These are phyloP conservation scores for Quambalaria eucalypti DNA, from an alignment of 1,284 basidiomycete species.

Conservation along the genomic window DNA sequence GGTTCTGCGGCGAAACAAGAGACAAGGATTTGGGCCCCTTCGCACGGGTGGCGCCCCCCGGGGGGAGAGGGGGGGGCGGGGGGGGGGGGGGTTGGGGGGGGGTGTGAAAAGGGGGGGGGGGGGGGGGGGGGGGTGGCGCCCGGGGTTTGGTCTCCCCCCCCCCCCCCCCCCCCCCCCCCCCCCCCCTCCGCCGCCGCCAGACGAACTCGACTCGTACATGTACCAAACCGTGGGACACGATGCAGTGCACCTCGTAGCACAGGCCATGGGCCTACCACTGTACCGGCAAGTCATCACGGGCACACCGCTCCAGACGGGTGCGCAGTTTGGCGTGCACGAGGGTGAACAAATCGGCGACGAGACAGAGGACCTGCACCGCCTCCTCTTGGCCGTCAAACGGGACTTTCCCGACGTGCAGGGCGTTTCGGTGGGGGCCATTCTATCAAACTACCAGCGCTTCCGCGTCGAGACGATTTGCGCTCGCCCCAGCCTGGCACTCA, in stretches of 20 bases:
- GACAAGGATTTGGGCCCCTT: too few species aligned
- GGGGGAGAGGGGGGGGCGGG: slow-evolving; percentile 6
- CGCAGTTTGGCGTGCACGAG: slow-evolving; percentile 64
- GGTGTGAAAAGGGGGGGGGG: too few species aligned
- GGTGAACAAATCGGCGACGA: slow-evolving; percentile 57
- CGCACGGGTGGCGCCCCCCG: slow-evolving; percentile 4
- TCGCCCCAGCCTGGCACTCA: slow-evolving; percentile 59
- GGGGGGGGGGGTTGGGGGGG: too few species aligned
- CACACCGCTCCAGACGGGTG: slow-evolving; percentile 58
- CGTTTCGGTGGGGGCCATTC: slow-evolving; percentile 88
- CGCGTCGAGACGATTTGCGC: slow-evolving; percentile 81
- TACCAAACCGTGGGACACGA: slow-evolving; percentile 98
- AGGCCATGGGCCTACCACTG: slow-evolving; percentile 75
- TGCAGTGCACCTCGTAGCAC: slow-evolving; percentile 75
- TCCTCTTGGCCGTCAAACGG: slow-evolving; percentile 61
- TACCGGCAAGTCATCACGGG: slow-evolving; percentile 74
- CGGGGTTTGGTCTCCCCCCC: not conserved
- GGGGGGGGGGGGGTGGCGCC: too few species aligned
- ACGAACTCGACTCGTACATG: slow-evolving; percentile 96
- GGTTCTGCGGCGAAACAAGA: too few species aligned
- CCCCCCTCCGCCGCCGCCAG: slow-evolving; percentile 50
- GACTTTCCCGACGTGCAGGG: slow-evolving; percentile 74
- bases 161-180: not conserved
- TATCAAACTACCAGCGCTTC: slow-evolving; percentile 93
- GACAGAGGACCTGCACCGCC: slow-evolving; percentile 82